Evolutionary conservation across 1,284 basidiomycete species (phyloP), one percentile per base, ranked within the genome.

Genomic region (Heterobasidion parviporum): DNA sequence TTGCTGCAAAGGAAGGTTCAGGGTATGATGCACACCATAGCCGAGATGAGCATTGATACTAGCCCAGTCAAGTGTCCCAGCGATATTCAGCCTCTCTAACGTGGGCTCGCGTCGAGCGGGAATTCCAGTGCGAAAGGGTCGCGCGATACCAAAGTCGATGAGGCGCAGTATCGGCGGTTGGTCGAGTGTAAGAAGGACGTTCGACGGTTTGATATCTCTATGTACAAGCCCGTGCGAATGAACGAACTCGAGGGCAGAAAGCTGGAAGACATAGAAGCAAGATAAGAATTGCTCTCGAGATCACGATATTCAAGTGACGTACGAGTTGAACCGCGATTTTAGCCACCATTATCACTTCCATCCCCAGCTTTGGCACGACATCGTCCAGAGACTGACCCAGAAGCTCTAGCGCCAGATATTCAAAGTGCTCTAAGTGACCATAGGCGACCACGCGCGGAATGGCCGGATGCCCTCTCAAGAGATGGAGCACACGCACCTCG

Each of bases 41-140:
- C 85, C 84, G 56, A 82, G 68, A 65, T 87, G 84, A 43, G 82
- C 84, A 72, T 85, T 85, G 73, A 87, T 84, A 35, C 81, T 84
- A 16, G 81, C 82, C 74, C 85, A 88, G 49, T 81, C 78, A 38
- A 82, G 81, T 8, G 84, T 87, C 57, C 85, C 84, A n/a, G 82
- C 83, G 59, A 87, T 67, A 68, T 81, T 81, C 76, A 84, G 83
- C 72, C 85, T 83, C 75, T 84, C 82, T 60, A 81, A 72, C 74
- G 83, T 45, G 2, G 52, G 34, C 4, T 20, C 47, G 26, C 59
- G 57, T 12, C 34, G 33, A 34, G 50, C 34, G 3, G 34, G 53
- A 8, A 33, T 16, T 4, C 52, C 38, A 20, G 59, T 45, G n/a
- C 33, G 20, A 34, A 53, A 60, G 12, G 26, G 12, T 12, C 4